Evolutionary conservation across 441 rosid genomes (phyloP), one percentile per base, ranked within the genome.

Genomic region (Adansonia rubrostipa): DNA sequence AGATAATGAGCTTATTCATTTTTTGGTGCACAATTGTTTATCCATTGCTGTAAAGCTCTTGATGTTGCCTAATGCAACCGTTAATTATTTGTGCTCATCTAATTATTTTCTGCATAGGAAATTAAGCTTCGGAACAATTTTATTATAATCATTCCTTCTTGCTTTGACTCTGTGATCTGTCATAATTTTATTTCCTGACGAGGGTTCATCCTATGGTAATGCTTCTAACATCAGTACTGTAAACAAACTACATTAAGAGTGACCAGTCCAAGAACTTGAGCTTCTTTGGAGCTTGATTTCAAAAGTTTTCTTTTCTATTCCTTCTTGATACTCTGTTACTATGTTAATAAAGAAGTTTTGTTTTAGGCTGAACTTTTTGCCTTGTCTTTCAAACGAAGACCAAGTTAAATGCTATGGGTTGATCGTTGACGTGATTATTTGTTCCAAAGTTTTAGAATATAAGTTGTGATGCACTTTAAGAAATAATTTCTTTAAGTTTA

Each of bases 171-270:
- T 36, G 14, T 73, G 17, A 19, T 17, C 40, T 57, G 10, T 44
- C 10, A 45, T 66, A 33, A 28, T 54, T 54, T 54, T 6, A 6
- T 68, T 68, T 44, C 71, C n/a, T 20, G 56, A 24, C 11, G 47
- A 68, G 72, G 7, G 8, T 11, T 10, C 72, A 68, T 68, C 13
- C 20, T 65, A 65, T 42, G 47, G 50, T 0, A n/a, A 13, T 42
- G 71, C 51, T 66, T 40, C 50, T 66, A 44, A 66, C 15, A 9
- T 66, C 17, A 65, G 17, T 42, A 3, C 17, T 66, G 71, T 20
- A 51, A 69, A 50, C 61, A 51, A 71, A 13, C 44, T 71, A 44
- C 74, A 51, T 28, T 51, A 50, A 47, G 48, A 50, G 22, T 71
- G 5, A 3, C 53, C 45, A 14, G 71, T 17, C 53, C 8, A 44